phyloP scores from a whole-genome alignment of 139 green algal species.

The Ulvella scutata region DNA sequence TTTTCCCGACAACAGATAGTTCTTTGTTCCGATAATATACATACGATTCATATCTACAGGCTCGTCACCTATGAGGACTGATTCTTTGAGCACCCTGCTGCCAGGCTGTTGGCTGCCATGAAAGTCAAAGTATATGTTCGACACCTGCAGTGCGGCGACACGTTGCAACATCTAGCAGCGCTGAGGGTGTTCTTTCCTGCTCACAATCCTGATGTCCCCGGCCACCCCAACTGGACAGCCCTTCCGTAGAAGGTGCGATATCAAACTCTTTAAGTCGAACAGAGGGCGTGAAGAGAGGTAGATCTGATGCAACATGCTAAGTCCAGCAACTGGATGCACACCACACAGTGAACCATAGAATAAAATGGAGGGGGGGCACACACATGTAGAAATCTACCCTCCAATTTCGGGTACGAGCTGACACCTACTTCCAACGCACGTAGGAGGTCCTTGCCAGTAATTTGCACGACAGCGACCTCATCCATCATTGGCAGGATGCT shows the following conservation, averaged over 20 bases:
- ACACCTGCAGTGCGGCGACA: constrained; percentile 18
- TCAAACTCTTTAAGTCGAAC: no score
- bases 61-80: constrained; percentile 21
- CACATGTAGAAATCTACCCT: constrained; percentile 56
- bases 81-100: constrained; percentile 21
- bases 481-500: constrained; percentile 60
- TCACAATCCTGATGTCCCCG: not conserved
- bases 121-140: constrained; percentile 42
- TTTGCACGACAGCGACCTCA: constrained; percentile 28
- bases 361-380: not conserved
- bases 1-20: constrained; percentile 52
- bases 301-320: no score
- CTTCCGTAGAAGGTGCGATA: not conserved
- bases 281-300: no score
- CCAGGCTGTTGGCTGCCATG: constrained; percentile 25
- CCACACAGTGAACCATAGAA: no score
- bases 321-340: no score
- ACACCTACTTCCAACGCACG: constrained; percentile 50
- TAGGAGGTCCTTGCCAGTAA: constrained; percentile 32
- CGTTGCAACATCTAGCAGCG: no score
- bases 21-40: constrained; percentile 48
- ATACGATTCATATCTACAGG: constrained; percentile 20
- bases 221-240: not conserved
- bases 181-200: not conserved
- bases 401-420: constrained; percentile 33